Percentiles rank a stretch among this genome's conserved stretches.
These are phyloP conservation scores for Austropuccinia psidii DNA, from an alignment of 1,284 basidiomycete genomes.

Conservation along the genomic window DNA sequence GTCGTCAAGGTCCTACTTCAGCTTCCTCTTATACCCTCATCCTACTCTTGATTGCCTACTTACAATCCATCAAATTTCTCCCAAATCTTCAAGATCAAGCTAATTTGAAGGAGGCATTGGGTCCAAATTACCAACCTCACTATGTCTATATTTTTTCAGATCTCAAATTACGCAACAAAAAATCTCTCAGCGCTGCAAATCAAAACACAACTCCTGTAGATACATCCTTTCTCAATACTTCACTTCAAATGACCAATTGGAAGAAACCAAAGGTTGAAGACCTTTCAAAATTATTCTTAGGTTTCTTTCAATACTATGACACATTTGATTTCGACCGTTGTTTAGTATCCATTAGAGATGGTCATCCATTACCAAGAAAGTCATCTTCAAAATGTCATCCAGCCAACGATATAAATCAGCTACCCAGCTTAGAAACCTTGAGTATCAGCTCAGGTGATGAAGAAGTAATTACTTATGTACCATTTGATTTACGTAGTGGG, in stretches of 20 bases:
- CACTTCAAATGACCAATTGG: no score
- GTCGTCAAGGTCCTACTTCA: background rate
- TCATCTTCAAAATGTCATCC: no score
- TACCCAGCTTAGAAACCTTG: no score
- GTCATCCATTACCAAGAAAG: background rate
- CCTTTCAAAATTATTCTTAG: background rate
- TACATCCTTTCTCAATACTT: background rate
- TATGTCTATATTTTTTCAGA: no score
- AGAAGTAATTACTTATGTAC: slow-evolving; percentile 1
- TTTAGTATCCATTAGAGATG: slow-evolving; percentile 6
- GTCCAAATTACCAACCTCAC: background rate
- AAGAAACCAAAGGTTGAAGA: no score
- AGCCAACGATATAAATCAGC: no score
- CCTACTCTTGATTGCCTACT: slow-evolving; percentile 18
- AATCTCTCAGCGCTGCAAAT: no score
- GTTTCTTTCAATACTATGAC: slow-evolving; percentile 10
- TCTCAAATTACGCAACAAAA: no score
- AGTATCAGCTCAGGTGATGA: background rate
- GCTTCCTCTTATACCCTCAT: slow-evolving; percentile 20
- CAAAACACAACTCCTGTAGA: background rate
- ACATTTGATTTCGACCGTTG: background rate
- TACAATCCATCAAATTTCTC: slow-evolving; percentile 15
- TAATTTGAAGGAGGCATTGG: background rate
- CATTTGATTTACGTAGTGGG: background rate
- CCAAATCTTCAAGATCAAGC: slow-evolving; percentile 21